Percentiles rank a stretch among this genome's conserved stretches.
Conservation (phyloP, 1,284 basidiomycete genomes). For the Boletus mariae region DNA sequence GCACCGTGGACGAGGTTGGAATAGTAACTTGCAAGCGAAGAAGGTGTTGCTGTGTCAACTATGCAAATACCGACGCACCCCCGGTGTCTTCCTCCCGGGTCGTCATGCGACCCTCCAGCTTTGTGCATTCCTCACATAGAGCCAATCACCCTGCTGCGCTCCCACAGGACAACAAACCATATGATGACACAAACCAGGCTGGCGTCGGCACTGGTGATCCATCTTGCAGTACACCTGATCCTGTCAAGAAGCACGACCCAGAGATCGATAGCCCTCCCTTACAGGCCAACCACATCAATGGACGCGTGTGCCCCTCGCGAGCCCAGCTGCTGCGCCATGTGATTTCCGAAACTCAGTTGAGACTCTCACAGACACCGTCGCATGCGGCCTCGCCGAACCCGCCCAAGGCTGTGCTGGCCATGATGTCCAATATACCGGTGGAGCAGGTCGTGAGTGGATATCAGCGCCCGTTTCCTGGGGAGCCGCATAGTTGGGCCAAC, state of each 20-base stretch:
- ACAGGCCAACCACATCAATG: slow-evolving; percentile 28
- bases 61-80: slow-evolving; percentile 59
- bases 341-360: slow-evolving; percentile 71
- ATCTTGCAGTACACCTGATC: slow-evolving; percentile 17
- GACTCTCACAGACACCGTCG: slow-evolving; percentile 40
- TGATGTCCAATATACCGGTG: slow-evolving; percentile 50
- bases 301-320: slow-evolving; percentile 24
- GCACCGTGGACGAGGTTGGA: too few relatives aligned
- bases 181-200: slow-evolving; percentile 49
- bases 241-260: slow-evolving; percentile 30
- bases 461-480: slow-evolving; percentile 84
- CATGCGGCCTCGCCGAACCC: slow-evolving; percentile 73
- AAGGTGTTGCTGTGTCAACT: slow-evolving; percentile 50
- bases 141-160: slow-evolving; percentile 29
- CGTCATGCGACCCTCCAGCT: slow-evolving; percentile 54
- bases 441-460: slow-evolving; percentile 79
- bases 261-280: slow-evolving; percentile 18
- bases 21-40: too few relatives aligned
- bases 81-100: slow-evolving; percentile 54
- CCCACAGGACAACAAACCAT: slow-evolving; percentile 36
- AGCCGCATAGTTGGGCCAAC: slow-evolving; percentile 50
- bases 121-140: slow-evolving; percentile 55
- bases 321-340: slow-evolving; percentile 16
- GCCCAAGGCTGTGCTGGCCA: slow-evolving; percentile 70
- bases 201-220: slow-evolving; percentile 59